These are phyloP conservation scores for Fusarium floridanum DNA, from an alignment of 2,329 filamentous ascomycete genomes.

Conservation along the genomic window DNA sequence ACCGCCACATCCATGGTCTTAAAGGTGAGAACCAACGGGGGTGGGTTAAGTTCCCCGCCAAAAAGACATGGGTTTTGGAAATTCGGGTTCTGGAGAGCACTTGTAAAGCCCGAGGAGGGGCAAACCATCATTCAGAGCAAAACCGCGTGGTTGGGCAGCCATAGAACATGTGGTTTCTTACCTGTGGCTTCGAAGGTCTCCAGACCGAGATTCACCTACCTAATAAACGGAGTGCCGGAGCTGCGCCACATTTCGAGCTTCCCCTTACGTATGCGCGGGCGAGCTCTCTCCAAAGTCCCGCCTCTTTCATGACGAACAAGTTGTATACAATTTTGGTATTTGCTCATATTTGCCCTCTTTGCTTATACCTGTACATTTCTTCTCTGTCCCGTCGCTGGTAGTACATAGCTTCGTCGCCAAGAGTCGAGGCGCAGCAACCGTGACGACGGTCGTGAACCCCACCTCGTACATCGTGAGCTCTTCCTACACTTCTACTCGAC, in stretches of 20 bases:
- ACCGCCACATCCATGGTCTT: slow-evolving; percentile 29
- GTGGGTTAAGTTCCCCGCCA: slow-evolving; percentile 10
- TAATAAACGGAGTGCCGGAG: slow-evolving; percentile 10
- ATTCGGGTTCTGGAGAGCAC: neutral
- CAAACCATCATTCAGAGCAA: neutral
- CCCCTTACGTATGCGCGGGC: slow-evolving; percentile 6
- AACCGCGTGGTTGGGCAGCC: slow-evolving; percentile 32
- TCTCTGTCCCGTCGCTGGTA: slow-evolving; percentile 5
- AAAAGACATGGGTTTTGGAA: slow-evolving; percentile 10
- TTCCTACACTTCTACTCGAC: slow-evolving; percentile 14
- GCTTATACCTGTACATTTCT: neutral
- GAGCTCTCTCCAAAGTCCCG: slow-evolving; percentile 1
- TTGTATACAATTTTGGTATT: neutral
- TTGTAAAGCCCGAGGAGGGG: slow-evolving; percentile 25
- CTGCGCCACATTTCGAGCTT: slow-evolving; percentile 32
- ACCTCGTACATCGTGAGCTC: slow-evolving; percentile 34
- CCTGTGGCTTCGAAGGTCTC: neutral
- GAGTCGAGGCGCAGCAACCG: slow-evolving; percentile 39
- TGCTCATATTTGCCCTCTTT: neutral
- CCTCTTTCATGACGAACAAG: slow-evolving; percentile 4
- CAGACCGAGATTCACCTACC: slow-evolving; percentile 1
- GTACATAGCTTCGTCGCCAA: slow-evolving; percentile 13
- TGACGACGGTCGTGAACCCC: slow-evolving; percentile 43
- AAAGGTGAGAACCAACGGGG: slow-evolving; percentile 8
- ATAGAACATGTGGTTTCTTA: neutral